These are phyloP conservation scores for Moringa oleifera DNA, from an alignment of 345 rosid species.

Conservation along the genomic window DNA sequence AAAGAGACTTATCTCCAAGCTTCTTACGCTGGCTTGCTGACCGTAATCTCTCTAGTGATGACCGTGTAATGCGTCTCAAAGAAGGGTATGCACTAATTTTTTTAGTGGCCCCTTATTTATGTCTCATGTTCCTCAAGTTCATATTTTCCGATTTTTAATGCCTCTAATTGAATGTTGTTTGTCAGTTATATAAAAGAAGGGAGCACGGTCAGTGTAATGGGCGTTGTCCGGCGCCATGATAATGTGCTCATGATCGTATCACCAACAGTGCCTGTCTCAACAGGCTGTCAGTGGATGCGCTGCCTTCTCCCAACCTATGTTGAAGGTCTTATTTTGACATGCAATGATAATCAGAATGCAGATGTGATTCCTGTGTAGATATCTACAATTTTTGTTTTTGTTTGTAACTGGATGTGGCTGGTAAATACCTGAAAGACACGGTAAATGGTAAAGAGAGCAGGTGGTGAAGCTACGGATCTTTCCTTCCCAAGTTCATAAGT, in stretches of 20 bases:
- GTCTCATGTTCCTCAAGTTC: background rate
- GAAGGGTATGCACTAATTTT: conserved; percentile 63
- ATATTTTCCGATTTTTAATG: no score
- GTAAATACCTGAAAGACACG: conserved; percentile 13
- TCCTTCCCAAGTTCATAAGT: conserved; percentile 10
- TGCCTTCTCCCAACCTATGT: conserved; percentile 74
- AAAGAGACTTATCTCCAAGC: conserved; percentile 62
- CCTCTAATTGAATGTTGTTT: background rate
- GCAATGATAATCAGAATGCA: conserved; percentile 59
- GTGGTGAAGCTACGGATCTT: background rate
- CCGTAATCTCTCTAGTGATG: conserved; percentile 62
- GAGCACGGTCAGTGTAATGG: conserved; percentile 93
- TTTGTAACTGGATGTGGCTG: conserved; percentile 22
- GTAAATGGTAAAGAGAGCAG: background rate
- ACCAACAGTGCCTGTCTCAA: conserved; percentile 56
- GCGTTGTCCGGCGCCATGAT: conserved; percentile 77
- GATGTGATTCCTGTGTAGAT: conserved; percentile 82
- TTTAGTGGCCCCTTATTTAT: background rate
- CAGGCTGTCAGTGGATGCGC: conserved; percentile 68
- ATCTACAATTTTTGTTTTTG: conserved; percentile 4
- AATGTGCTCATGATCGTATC: conserved; percentile 85
- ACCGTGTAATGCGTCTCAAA: conserved; percentile 69
- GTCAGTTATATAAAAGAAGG: conserved; percentile 90
- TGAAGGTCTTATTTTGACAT: conserved; percentile 71
- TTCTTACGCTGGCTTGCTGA: conserved; percentile 79